Percentiles rank a stretch among this genome's conserved stretches.
phyloP scores from a whole-genome alignment of 2,329 filamentous ascomycete genomes.

The Ascochyta lentis region DNA sequence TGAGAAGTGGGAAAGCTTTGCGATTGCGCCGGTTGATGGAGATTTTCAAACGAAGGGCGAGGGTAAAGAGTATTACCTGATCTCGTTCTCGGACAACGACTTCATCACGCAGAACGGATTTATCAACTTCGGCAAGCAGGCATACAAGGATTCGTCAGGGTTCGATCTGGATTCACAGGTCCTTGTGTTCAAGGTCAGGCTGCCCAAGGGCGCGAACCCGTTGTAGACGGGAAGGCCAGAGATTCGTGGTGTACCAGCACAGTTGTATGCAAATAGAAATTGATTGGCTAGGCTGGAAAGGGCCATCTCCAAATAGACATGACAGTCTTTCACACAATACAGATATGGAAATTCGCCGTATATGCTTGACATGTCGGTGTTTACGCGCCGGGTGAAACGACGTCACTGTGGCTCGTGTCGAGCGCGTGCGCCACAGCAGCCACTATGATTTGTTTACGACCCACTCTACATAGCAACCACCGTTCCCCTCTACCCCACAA shows the following conservation, averaged over 20 bases:
- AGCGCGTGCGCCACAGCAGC: constrained; percentile 3
- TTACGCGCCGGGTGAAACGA: neutral
- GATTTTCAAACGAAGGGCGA: constrained; percentile 51
- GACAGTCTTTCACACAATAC: too few species aligned
- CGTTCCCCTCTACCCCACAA: constrained; percentile 15
- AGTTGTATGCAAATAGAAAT: too few species aligned
- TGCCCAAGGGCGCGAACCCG: constrained; percentile 51
- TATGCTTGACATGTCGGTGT: neutral
- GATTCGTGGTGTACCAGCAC: too few species aligned
- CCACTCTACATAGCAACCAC: constrained; percentile 13
- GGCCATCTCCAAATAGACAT: too few species aligned
- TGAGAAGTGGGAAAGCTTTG: constrained; percentile 79
- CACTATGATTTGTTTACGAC: constrained; percentile 13
- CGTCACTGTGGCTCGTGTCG: constrained; percentile 3
- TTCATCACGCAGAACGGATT: constrained; percentile 74
- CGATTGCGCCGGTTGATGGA: constrained; percentile 63
- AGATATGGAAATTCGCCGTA: too few species aligned
- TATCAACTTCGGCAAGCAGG: constrained; percentile 63
- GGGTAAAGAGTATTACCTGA: constrained; percentile 71
- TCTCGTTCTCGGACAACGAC: constrained; percentile 75
- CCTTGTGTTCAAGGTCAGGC: constrained; percentile 65
- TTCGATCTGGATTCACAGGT: constrained; percentile 68
- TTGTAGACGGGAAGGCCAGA: constrained; percentile 18
- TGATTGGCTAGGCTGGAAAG: too few species aligned
- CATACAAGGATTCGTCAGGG: constrained; percentile 64